Base-by-base conservation (phyloP, 2,329 filamentous ascomycete species). In the Chrysoporthe cubensis region DNA sequence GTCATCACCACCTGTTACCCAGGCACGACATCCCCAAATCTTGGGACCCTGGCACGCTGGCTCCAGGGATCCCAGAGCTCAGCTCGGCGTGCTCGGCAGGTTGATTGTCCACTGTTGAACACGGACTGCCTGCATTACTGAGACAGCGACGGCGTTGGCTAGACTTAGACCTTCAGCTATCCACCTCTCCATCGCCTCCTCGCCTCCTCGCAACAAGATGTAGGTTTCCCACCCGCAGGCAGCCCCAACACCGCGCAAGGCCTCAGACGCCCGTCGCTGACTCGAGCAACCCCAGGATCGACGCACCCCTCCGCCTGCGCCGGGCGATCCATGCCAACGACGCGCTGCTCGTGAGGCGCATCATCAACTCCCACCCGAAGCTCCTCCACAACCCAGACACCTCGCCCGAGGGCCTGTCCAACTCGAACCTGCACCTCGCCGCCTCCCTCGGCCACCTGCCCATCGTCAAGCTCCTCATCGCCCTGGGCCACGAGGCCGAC, bases 381-480 rank as follows among this genome's bases (percentile, higher is more conserved):
- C 87, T 91, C 71, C 83, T 97, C 40, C 90, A 90, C 75, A 97
- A 97, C 75, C 92, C 93, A 2, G 92, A 97, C 78, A 86, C 87
- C 73, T 87, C 88, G 4, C 84, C 89, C 70, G 75, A 78, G 9
- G 87, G 86, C 62, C 89, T 92, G 72, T 91, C 91, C 77, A 96
- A 96, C 80, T 95, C 93, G 2, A 93, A 89, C 71, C 85, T 97
- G 50, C 93, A 97, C 78, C 85, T 97, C 2, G 92, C 93, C 56
- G 91, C 91, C 13, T 87, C 87, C 8, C 83, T 93, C 66, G 93
- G 93, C 64, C 87, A 90, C 75, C 82, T 88, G 8, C 81, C 88
- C 59, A 90, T 96, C 73, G 90, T 88, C 76, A 84, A 87, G 72
- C 85, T 89, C 65, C 87, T 97, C 40, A 83, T 96, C 70, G 82